A percentile compares a stretch with the other conserved stretches of the same genome.
These are phyloP conservation scores for Citrullus mucosospermus DNA, from an alignment of 306 rosid genomes.

Conservation along the genomic window DNA sequence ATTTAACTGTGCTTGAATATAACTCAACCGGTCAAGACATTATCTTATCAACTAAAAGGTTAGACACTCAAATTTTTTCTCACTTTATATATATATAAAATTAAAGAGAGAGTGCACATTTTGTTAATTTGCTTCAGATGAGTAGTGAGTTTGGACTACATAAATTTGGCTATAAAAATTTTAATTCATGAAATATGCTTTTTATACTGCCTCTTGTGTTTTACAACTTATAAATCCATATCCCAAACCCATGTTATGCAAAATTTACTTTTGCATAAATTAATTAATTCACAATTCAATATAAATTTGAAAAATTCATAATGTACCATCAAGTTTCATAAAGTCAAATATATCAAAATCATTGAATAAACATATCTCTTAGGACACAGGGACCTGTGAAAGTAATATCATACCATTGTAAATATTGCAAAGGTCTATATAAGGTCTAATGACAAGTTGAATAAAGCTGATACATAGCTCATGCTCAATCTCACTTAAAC, in stretches of 20 bases:
- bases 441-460: not conserved
- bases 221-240: not conserved
- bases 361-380: not conserved
- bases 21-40: not conserved
- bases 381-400: not conserved
- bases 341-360: not conserved
- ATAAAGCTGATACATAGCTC: not conserved
- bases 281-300: not conserved
- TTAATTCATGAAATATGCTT: not conserved
- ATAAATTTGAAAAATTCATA: not conserved
- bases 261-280: not conserved
- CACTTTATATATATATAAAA: no score
- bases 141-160: not conserved
- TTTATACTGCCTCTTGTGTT: not conserved
- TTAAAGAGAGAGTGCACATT: no score
- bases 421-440: not conserved
- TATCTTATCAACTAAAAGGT: not conserved
- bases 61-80: not conserved
- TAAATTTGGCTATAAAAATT: no score
- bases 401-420: not conserved
- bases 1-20: no score
- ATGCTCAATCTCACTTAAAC: not conserved
- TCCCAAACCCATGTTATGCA: not conserved
- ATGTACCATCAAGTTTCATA: not conserved
- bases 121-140: not conserved